A percentile compares a stretch with the other conserved stretches of the same genome.
These are phyloP conservation scores for Calonectria pauciramosa DNA, from an alignment of 2,329 filamentous ascomycete genomes.

Conservation along the genomic window DNA sequence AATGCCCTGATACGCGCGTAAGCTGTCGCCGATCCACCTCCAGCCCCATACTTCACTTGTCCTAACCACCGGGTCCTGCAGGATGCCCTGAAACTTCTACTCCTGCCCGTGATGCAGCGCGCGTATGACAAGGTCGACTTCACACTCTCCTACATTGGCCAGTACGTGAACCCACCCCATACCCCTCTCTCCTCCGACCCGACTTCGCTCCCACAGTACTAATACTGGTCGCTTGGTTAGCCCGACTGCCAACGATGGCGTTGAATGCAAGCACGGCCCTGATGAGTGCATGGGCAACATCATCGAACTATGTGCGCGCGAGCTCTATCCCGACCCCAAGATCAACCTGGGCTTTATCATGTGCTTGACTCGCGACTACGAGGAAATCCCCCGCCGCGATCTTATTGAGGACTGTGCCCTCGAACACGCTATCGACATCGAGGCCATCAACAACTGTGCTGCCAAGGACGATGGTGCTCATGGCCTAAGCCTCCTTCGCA, in stretches of 20 bases:
- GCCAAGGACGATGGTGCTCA: conserved; percentile 81
- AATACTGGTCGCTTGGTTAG: conserved; percentile 51
- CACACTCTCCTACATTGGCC: conserved; percentile 89
- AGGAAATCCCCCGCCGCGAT: conserved; percentile 81
- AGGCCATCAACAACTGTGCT: conserved; percentile 84
- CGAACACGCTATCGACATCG: conserved; percentile 90
- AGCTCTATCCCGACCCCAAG: conserved; percentile 87
- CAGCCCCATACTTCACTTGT: not conserved
- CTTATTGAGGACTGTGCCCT: conserved; percentile 90
- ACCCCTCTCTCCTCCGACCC: not conserved
- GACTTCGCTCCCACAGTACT: not conserved
- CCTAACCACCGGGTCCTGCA: conserved; percentile 43
- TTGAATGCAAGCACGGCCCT: conserved; percentile 90
- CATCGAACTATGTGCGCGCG: conserved; percentile 89
- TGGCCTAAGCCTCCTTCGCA: conserved; percentile 75
- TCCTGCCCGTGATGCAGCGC: conserved; percentile 89
- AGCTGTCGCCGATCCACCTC: conserved; percentile 27
- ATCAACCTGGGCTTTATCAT: conserved; percentile 93
- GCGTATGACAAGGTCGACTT: conserved; percentile 91
- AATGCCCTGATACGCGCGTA: conserved; percentile 90
- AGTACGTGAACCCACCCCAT: conserved; percentile 59
- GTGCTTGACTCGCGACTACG: conserved; percentile 85
- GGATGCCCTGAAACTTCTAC: conserved; percentile 84
- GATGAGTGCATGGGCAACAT: conserved; percentile 94
- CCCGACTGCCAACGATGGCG: conserved; percentile 82